Conservation (phyloP, 805 yeast species). For the Lipomyces lipofer region DNA sequence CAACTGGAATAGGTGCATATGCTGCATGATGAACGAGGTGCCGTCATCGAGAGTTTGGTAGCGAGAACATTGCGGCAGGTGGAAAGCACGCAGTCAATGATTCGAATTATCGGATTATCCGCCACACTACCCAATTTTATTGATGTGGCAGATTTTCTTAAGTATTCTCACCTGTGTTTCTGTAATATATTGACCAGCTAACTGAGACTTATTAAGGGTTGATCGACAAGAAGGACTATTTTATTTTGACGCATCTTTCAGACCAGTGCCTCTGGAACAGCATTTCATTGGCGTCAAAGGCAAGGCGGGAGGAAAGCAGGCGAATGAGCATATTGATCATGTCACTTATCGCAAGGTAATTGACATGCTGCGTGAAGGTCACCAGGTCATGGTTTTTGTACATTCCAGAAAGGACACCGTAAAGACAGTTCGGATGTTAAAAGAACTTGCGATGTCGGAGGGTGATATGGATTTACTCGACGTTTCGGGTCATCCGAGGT, state of each 20-base stretch:
- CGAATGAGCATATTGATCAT: constrained; percentile 57
- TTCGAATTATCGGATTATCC: constrained; percentile 88
- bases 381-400: constrained; percentile 95
- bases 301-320: constrained; percentile 72
- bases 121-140: constrained; percentile 90
- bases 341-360: constrained; percentile 74
- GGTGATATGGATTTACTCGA: constrained; percentile 54
- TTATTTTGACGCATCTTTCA: constrained; percentile 86
- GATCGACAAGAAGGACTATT: constrained; percentile 90
- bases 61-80: constrained; percentile 94
- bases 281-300: constrained; percentile 84
- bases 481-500: constrained; percentile 42
- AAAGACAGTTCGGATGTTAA: constrained; percentile 73
- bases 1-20: too few relatives aligned
- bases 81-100: constrained; percentile 90
- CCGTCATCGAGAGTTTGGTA: constrained; percentile 92
- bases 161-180: constrained; percentile 42
- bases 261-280: constrained; percentile 93
- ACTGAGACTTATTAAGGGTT: constrained; percentile 48
- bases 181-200: neutral
- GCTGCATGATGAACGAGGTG: constrained; percentile 96
- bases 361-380: constrained; percentile 53
- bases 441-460: constrained; percentile 62
- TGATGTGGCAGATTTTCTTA: constrained; percentile 89
- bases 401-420: constrained; percentile 93